Percentiles rank a stretch among this genome's conserved stretches.
Evolutionary conservation across 2,329 filamentous ascomycete genomes (phyloP).

Genomic region (Corinectria fuckeliana): DNA sequence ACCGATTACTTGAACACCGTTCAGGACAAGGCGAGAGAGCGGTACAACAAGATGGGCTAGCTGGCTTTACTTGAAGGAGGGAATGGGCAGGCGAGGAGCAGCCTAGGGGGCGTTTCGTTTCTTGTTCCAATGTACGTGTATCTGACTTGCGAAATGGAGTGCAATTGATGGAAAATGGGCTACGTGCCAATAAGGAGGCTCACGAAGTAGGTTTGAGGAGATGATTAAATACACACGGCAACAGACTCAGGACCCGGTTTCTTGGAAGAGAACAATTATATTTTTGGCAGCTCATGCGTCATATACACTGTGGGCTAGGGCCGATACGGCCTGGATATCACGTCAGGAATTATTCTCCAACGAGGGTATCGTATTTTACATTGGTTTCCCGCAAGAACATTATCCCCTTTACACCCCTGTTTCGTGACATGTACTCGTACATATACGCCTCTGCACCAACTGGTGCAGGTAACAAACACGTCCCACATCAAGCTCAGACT

Average conservation of each 20-base stretch:
- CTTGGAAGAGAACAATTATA: not conserved
- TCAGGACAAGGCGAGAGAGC: conserved; percentile 70
- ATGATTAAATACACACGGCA: not conserved
- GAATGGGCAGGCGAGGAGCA: not conserved
- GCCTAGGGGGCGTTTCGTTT: not conserved
- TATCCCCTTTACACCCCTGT: not conserved
- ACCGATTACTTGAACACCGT: conserved; percentile 68
- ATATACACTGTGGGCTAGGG: not conserved
- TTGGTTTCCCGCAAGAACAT: not conserved
- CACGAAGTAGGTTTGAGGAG: not conserved
- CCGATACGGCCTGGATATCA: not conserved
- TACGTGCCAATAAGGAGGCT: not conserved
- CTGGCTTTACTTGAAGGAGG: not conserved
- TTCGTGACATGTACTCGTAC: not conserved
- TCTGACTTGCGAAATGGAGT: not conserved
- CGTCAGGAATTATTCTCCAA: conserved; percentile 2
- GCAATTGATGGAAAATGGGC: not conserved
- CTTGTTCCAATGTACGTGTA: not conserved
- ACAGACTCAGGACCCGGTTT: not conserved
- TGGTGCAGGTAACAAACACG: not conserved
- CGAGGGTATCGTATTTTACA: conserved; percentile 21
- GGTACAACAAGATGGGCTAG: conserved; percentile 63
- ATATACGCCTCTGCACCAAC: not conserved
- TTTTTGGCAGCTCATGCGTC: not conserved
- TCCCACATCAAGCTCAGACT: not conserved